Evolutionary conservation across 2,329 filamentous ascomycete species (phyloP).

Genomic region (Fusarium penzigii): DNA sequence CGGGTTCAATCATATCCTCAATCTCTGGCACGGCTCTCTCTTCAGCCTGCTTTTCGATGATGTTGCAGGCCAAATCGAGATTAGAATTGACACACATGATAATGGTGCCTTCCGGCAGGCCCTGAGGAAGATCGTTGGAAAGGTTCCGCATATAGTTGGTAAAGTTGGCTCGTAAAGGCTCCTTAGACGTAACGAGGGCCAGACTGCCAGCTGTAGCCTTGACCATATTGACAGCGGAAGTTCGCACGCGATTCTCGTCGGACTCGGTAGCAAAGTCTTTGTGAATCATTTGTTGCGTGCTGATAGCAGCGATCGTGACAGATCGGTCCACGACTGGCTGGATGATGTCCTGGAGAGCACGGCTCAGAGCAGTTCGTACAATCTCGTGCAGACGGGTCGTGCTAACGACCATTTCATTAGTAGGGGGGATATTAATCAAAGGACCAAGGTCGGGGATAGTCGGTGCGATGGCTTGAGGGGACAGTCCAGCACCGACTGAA

Average conservation of each 20-base stretch:
- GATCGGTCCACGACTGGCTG: constrained; percentile 96
- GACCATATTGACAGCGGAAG: constrained; percentile 89
- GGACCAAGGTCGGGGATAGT: constrained; percentile 82
- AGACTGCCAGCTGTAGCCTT: constrained; percentile 92
- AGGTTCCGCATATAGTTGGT: constrained; percentile 87
- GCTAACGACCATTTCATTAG: constrained; percentile 77
- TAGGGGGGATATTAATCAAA: constrained; percentile 77
- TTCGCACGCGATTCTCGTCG: constrained; percentile 83
- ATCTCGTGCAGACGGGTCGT: constrained; percentile 70
- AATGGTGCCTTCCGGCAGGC: constrained; percentile 90
- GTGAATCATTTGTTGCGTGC: constrained; percentile 89
- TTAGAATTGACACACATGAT: constrained; percentile 99
- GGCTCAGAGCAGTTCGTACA: constrained; percentile 81
- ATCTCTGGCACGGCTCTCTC: constrained; percentile 92
- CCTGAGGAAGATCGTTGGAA: constrained; percentile 70
- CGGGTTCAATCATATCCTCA: constrained; percentile 84
- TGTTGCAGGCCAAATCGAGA: constrained; percentile 85
- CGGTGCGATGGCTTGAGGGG: constrained; percentile 74
- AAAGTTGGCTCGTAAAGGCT: constrained; percentile 93
- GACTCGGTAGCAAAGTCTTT: constrained; percentile 96
- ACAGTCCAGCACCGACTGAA: constrained; percentile 70
- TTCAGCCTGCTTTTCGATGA: constrained; percentile 95
- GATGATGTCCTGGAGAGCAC: constrained; percentile 94
- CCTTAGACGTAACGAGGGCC: constrained; percentile 96
- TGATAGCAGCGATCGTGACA: constrained; percentile 96